phyloP scores from a whole-genome alignment of 768 basidiomycete species.

The Tulasnella sp. region DNA sequence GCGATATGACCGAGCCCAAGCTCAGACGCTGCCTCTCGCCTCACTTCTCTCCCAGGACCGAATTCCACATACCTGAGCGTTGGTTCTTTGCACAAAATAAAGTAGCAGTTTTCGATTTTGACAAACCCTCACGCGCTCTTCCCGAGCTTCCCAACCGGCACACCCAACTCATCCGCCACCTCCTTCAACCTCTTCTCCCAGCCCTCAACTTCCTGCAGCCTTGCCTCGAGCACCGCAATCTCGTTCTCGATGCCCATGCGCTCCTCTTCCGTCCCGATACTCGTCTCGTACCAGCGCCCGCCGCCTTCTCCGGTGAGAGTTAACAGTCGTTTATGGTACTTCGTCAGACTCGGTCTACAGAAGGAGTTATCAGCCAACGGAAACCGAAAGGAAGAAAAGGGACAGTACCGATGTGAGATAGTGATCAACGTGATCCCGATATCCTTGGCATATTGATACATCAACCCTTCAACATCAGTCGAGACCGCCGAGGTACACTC shows the following conservation, averaged over 20 bases:
- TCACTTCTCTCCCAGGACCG: no score
- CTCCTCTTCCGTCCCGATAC: conserved; percentile 62
- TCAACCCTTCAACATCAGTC: conserved; percentile 86
- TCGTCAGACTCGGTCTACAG: conserved; percentile 63
- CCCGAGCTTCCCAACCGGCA: no score
- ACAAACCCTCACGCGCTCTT: no score
- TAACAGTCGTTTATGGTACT: conserved; percentile 80
- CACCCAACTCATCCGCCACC: conserved; percentile 41
- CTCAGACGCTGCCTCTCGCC: no score
- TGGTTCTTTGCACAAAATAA: no score
- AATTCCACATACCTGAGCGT: no score
- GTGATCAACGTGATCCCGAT: conserved; percentile 87
- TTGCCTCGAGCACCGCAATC: conserved; percentile 51
- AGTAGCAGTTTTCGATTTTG: no score
- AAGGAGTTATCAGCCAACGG: background rate
- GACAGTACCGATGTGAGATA: conserved; percentile 64
- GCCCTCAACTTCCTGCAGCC: conserved; percentile 52
- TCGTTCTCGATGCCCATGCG: conserved; percentile 63
- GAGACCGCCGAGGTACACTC: conserved; percentile 95
- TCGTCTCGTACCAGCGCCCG: conserved; percentile 56
- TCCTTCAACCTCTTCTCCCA: conserved; percentile 65
- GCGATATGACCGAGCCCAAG: no score
- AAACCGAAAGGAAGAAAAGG: background rate
- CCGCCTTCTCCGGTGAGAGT: conserved; percentile 62
- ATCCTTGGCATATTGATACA: conserved; percentile 88